Evolutionary conservation across 257 asterid genomes (phyloP).

Genomic region (Ilex asprella): DNA sequence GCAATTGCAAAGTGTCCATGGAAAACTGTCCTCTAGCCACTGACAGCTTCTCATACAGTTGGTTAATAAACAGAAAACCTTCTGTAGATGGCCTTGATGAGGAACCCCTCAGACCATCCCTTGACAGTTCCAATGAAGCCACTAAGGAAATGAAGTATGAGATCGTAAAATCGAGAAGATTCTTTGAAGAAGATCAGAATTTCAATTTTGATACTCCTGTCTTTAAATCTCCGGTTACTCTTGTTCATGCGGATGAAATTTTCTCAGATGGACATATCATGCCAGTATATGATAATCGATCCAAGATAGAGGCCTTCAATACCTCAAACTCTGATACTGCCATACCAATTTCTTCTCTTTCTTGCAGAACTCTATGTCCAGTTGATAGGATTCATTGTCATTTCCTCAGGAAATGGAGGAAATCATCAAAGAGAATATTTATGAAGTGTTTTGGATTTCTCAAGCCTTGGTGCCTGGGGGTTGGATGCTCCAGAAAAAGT

Average conservation of each 20-base stretch:
- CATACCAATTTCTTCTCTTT: conserved; percentile 24
- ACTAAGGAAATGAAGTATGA: background rate
- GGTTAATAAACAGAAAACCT: conserved; percentile 38
- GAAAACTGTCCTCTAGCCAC: conserved; percentile 51
- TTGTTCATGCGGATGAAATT: conserved; percentile 55
- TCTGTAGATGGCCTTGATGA: conserved; percentile 17
- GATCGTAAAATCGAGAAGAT: conserved; percentile 14
- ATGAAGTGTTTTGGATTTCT: conserved; percentile 29
- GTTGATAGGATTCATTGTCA: background rate
- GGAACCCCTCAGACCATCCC: conserved; percentile 11
- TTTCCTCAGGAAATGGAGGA: conserved; percentile 26
- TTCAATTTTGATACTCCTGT: conserved; percentile 43
- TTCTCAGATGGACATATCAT: conserved; percentile 49
- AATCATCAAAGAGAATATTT: conserved; percentile 20
- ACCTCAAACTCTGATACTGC: conserved; percentile 20
- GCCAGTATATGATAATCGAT: conserved; percentile 28
- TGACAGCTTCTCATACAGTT: conserved; percentile 68
- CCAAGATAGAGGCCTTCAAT: conserved; percentile 13
- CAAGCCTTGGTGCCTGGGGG: conserved; percentile 22
- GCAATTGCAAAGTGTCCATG: conserved; percentile 20
- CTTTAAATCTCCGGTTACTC: conserved; percentile 21
- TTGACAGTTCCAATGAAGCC: conserved; percentile 3
- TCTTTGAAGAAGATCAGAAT: conserved; percentile 22
- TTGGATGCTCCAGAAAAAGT: conserved; percentile 28
- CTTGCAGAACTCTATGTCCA: conserved; percentile 1